Base-by-base conservation (phyloP, 2,329 filamentous ascomycete species). In the Shiraia sp. region DNA sequence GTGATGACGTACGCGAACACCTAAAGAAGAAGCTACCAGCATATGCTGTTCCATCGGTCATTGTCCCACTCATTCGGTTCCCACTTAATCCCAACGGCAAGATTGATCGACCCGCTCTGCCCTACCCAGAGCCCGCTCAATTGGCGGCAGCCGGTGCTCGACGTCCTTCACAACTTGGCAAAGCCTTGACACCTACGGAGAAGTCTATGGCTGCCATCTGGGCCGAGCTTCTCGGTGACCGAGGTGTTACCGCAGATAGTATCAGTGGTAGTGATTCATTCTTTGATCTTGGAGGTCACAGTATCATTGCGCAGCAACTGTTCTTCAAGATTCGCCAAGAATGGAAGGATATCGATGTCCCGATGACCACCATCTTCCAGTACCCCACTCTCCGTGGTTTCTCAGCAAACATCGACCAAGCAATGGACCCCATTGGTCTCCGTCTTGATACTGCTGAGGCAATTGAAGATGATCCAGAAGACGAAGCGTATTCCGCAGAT, bases 221-320 rank as follows among this genome's bases (percentile, higher is more conserved):
- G 89, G 81, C 84, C 1, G 75, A 77, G n/a, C 75, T 90, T 4
- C 82, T 95, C 45, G 56, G 60, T 73, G 61, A 67, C 24, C 77
- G 34, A 79, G 82, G 65, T 53, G 68, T 88, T 19, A 85, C 85
- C 42, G 78, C 85, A 38, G 81, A 85, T 61, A 87, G 84, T 35
- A 75, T 95, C 42, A 77, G 76, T 30, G 76, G 79, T 0, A 76
- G 82, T 10, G 76, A 79, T 15, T 76, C 77, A 37, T 95, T 93
- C 73, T 92, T 92, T 60, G 87, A 93, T 45, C 73, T 86, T 32
- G 89, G 89, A 46, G 89, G 89, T 10, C 87, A 93, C 72, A 87
- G 82, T 70, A 83, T 95, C 55, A 77, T 92, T 31, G 88, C 88
- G 0, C 88, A 93, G 59, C 85, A 88, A 58, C 81, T 96, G 65